Evolutionary conservation across 169 alveolate genomes (phyloP).

Genomic region (Cystoisospora suis): DNA sequence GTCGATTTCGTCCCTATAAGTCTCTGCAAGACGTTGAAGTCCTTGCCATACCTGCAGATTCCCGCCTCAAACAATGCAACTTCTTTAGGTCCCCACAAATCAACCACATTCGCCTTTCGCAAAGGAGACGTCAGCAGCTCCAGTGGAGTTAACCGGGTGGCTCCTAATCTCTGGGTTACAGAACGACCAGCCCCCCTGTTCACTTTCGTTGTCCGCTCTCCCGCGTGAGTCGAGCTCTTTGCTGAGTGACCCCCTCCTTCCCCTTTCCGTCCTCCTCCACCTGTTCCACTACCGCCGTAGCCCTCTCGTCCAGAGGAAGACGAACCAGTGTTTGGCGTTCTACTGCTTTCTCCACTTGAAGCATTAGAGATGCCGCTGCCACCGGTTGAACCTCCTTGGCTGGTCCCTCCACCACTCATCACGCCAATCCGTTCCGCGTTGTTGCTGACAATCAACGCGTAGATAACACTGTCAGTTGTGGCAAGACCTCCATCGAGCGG

Average conservation of each 20-base stretch:
- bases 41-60: slow-evolving; percentile 82
- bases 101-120: slow-evolving; percentile 73
- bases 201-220: not conserved
- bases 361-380: not conserved
- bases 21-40: slow-evolving; percentile 79
- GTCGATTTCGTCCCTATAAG: slow-evolving; percentile 79
- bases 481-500: not conserved
- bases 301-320: not conserved
- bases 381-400: not conserved
- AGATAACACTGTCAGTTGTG: not conserved
- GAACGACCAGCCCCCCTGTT: slow-evolving; percentile 2
- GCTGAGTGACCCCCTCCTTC: not conserved
- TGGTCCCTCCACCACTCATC: not conserved
- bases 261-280: not conserved
- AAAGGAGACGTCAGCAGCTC: slow-evolving; percentile 70
- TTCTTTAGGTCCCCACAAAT: slow-evolving; percentile 87
- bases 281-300: not conserved
- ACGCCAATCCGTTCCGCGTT: not conserved
- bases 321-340: no score
- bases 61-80: slow-evolving; percentile 82
- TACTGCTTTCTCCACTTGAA: not conserved
- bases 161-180: not conserved
- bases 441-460: slow-evolving; percentile 23
- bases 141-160: slow-evolving; percentile 63
- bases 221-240: slow-evolving; percentile 11